Conservation (phyloP, 345 rosid species). For the Eucalyptus decipiens region DNA sequence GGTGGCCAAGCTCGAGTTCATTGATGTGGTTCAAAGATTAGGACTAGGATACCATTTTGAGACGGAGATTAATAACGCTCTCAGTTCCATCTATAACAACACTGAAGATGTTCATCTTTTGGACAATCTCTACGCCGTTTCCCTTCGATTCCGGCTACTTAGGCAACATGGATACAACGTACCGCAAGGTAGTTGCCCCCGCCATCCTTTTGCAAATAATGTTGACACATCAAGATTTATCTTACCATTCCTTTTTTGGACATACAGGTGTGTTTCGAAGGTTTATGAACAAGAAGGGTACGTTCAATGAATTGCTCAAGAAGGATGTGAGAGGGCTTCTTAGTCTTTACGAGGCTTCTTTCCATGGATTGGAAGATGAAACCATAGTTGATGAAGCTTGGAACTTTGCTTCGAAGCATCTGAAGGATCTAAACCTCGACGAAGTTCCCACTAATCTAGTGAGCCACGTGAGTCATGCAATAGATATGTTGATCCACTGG, state of each 20-base stretch:
- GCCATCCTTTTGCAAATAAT: background rate
- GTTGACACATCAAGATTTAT: background rate
- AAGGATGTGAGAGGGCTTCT: background rate
- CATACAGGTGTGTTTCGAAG: background rate
- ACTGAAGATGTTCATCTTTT: background rate
- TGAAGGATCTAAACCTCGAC: no score
- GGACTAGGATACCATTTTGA: conserved; percentile 1
- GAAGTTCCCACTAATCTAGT: no score
- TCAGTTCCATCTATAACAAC: background rate
- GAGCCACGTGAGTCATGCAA: no score
- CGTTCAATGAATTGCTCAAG: background rate
- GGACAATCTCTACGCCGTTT: background rate
- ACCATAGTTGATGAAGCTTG: no score
- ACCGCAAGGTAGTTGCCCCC: background rate
- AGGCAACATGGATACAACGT: conserved; percentile 6
- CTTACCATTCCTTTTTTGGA: background rate
- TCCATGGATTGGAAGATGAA: no score
- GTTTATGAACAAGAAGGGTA: background rate
- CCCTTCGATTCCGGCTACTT: background rate
- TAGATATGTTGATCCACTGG: no score
- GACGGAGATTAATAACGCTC: background rate
- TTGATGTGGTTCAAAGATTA: background rate
- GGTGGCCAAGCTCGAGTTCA: background rate
- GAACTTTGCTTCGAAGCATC: no score
- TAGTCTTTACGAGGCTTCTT: no score